A percentile compares a stretch with the other conserved stretches of the same genome.
Evolutionary conservation across 495 filamentous ascomycete species (phyloP).

Genomic region (Penicillium turbatum): DNA sequence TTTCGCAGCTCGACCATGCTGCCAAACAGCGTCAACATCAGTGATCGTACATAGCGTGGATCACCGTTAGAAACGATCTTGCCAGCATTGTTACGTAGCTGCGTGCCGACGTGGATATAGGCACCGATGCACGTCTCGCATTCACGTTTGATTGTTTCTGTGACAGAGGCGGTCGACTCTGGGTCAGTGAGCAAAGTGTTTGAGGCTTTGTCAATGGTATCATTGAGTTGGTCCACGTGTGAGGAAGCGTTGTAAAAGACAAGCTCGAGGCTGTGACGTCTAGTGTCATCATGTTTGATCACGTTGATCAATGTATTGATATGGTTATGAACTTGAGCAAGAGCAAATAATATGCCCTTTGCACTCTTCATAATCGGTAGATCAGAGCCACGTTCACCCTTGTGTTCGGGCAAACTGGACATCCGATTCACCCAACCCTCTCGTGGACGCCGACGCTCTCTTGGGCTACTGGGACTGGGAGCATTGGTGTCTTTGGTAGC

Average conservation of each 20-base stretch:
- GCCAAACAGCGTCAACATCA: slow-evolving; percentile 77
- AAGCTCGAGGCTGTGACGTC: slow-evolving; percentile 69
- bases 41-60: slow-evolving; percentile 70
- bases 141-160: slow-evolving; percentile 60
- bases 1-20: slow-evolving; percentile 72
- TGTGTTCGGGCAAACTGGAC: slow-evolving; percentile 79
- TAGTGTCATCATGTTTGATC: slow-evolving; percentile 60
- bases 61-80: slow-evolving; percentile 72
- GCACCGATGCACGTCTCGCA: slow-evolving; percentile 67
- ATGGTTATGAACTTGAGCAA: slow-evolving; percentile 75
- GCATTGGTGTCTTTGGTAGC: slow-evolving; percentile 43
- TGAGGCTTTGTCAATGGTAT: slow-evolving; percentile 64
- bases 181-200: slow-evolving; percentile 34
- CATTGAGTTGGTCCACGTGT: slow-evolving; percentile 70
- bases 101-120: slow-evolving; percentile 69
- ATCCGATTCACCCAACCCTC: slow-evolving; percentile 67
- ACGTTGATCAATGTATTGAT: slow-evolving; percentile 69
- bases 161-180: slow-evolving; percentile 41
- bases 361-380: slow-evolving; percentile 72
- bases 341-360: slow-evolving; percentile 81
- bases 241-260: slow-evolving; percentile 72
- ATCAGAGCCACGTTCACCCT: slow-evolving; percentile 53
- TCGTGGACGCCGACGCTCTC: slow-evolving; percentile 47
- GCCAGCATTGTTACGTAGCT: slow-evolving; percentile 64
- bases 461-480: slow-evolving; percentile 54